Evolutionary conservation across 345 rosid genomes (phyloP).

Genomic region (Eutrema yunnanense): DNA sequence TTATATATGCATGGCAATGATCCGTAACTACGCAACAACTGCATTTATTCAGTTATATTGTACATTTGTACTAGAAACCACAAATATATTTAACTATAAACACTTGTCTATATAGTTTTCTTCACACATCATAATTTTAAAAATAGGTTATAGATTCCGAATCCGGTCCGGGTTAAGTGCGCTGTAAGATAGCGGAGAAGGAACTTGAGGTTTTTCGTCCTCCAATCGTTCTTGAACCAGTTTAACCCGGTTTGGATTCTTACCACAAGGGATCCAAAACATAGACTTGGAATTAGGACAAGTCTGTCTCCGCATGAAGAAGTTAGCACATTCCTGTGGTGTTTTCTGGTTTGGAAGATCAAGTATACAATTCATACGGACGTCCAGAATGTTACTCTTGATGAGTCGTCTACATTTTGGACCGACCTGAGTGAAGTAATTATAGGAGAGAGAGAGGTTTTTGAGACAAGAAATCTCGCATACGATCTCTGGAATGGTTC

Average conservation of each 20-base stretch:
- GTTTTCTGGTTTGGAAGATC: slow-evolving; percentile 65
- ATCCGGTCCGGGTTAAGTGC: slow-evolving; percentile 16
- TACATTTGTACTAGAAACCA: not conserved
- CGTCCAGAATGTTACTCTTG: slow-evolving; percentile 43
- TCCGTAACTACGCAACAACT: not conserved
- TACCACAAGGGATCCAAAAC: slow-evolving; percentile 42
- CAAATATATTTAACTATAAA: not conserved
- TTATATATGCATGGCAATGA: not conserved
- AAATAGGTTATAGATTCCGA: slow-evolving; percentile 12
- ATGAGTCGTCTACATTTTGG: slow-evolving; percentile 55
- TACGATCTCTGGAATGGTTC: slow-evolving; percentile 59
- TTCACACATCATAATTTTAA: not conserved
- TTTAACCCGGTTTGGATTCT: slow-evolving; percentile 10
- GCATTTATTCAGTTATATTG: not conserved
- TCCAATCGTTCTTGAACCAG: slow-evolving; percentile 3
- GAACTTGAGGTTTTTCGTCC: not conserved
- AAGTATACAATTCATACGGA: slow-evolving; percentile 66
- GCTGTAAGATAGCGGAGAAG: slow-evolving; percentile 10
- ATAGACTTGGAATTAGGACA: slow-evolving; percentile 46
- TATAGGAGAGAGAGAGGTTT: slow-evolving; percentile 54
- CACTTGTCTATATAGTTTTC: not conserved
- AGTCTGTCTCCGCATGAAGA: slow-evolving; percentile 40
- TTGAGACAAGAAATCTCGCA: slow-evolving; percentile 47
- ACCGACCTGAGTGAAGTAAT: slow-evolving; percentile 61
- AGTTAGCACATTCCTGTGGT: slow-evolving; percentile 40